Evolutionary conservation across 371 early-diverging fungal species (phyloP).

Genomic region (Mortierella sp.): DNA sequence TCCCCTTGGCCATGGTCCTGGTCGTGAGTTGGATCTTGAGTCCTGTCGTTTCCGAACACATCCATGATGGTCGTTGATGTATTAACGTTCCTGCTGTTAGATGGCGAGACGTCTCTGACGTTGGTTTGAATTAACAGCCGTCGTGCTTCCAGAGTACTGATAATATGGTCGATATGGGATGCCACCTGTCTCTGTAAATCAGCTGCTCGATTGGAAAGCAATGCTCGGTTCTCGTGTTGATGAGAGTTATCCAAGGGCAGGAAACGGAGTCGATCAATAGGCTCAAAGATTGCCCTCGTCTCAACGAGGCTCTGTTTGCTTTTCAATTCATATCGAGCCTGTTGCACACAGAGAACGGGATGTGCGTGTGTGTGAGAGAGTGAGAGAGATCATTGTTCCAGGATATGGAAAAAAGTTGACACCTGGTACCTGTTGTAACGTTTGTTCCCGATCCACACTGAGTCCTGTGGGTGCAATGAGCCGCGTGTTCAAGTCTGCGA

Average conservation of each 20-base stretch:
- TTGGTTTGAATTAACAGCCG: constrained; percentile 2
- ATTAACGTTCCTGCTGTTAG: background rate
- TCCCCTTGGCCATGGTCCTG: background rate
- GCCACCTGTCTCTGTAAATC: constrained; percentile 31
- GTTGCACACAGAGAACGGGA: background rate
- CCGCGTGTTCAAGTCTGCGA: constrained; percentile 22
- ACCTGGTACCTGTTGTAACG: constrained; percentile 22
- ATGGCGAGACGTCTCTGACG: too few species aligned
- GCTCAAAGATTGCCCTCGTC: constrained; percentile 25
- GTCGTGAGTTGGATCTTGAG: background rate
- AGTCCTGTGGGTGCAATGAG: constrained; percentile 34
- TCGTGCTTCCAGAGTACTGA: constrained; percentile 29
- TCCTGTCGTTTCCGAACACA: constrained; percentile 1
- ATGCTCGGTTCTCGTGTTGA: background rate
- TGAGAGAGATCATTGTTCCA: too few species aligned
- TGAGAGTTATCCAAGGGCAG: constrained; percentile 24
- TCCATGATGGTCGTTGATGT: background rate
- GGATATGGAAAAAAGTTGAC: background rate
- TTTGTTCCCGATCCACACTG: constrained; percentile 23
- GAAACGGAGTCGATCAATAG: constrained; percentile 42
- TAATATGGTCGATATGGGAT: constrained; percentile 30
- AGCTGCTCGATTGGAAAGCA: constrained; percentile 3
- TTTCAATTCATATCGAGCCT: constrained; percentile 30
- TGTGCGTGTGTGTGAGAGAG: background rate
- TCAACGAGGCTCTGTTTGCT: constrained; percentile 32